These are phyloP conservation scores for Coleophoma cylindrospora DNA, from an alignment of 2,329 filamentous ascomycete species.

Conservation along the genomic window DNA sequence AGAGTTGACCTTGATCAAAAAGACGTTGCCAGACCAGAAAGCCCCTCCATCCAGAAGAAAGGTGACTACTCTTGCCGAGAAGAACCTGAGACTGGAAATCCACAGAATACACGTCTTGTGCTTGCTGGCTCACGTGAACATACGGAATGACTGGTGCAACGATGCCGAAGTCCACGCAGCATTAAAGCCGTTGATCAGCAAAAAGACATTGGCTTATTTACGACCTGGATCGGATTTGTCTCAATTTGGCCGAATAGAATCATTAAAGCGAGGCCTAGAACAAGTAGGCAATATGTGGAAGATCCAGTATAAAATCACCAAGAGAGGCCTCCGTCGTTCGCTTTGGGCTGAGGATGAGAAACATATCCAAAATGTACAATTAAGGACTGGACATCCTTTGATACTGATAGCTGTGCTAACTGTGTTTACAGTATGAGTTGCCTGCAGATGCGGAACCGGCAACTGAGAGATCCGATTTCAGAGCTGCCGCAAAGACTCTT, in stretches of 20 bases:
- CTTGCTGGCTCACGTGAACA: slow-evolving; percentile 70
- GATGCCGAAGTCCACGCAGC: slow-evolving; percentile 60
- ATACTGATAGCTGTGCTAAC: too few species aligned
- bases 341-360: slow-evolving; percentile 70
- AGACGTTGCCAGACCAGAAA: slow-evolving; percentile 8
- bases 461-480: slow-evolving; percentile 68
- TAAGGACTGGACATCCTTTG: slow-evolving; percentile 10
- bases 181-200: slow-evolving; percentile 60
- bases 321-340: slow-evolving; percentile 63
- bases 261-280: slow-evolving; percentile 74
- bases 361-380: slow-evolving; percentile 49
- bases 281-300: slow-evolving; percentile 64
- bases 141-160: slow-evolving; percentile 88
- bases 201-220: slow-evolving; percentile 61
- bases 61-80: slow-evolving; percentile 49
- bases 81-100: slow-evolving; percentile 58
- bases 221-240: slow-evolving; percentile 62
- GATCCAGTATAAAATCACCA: slow-evolving; percentile 64
- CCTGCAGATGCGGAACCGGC: slow-evolving; percentile 50
- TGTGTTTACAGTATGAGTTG: slow-evolving; percentile 12
- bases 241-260: slow-evolving; percentile 72
- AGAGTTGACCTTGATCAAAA: slow-evolving; percentile 27
- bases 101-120: slow-evolving; percentile 86
- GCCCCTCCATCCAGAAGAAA: slow-evolving; percentile 29
- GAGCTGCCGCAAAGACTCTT: slow-evolving; percentile 58